Conservation (phyloP, 768 basidiomycete species). For the Mycena latifolia region DNA sequence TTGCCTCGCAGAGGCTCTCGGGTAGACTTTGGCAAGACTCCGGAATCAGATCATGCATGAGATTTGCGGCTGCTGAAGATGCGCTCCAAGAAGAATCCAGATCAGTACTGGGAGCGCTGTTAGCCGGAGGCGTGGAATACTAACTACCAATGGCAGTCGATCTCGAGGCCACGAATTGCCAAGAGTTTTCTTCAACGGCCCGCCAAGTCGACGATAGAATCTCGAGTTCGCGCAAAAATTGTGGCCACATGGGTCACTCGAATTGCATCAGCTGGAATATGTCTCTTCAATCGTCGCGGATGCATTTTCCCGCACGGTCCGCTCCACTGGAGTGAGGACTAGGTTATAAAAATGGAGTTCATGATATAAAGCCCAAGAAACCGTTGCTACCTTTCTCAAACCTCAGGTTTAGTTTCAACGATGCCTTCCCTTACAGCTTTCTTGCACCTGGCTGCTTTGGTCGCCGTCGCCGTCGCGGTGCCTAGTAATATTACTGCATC, state of each 20-base stretch:
- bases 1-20: background rate
- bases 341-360: too few species aligned
- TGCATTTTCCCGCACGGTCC: conserved; percentile 12
- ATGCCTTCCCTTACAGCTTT: background rate
- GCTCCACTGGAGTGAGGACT: background rate
- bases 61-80: too few species aligned
- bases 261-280: conserved; percentile 1
- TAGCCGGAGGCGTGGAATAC: background rate
- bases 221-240: background rate
- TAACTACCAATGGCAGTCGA: background rate
- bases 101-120: background rate
- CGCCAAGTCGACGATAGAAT: conserved; percentile 9
- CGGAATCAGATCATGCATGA: background rate
- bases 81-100: background rate
- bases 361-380: conserved; percentile 6
- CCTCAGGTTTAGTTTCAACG: background rate
- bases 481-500: conserved; percentile 12
- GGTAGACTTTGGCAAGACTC: background rate
- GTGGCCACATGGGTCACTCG: background rate
- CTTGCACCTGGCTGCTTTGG: conserved; percentile 3
- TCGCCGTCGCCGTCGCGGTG: conserved; percentile 6
- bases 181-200: background rate
- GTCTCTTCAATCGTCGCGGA: background rate
- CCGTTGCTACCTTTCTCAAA: background rate
- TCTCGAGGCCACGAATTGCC: background rate